Evolutionary conservation across 2,329 filamentous ascomycete species (phyloP), one percentile per base, ranked within the genome.

Genomic region (Pseudocercospora fuligena): DNA sequence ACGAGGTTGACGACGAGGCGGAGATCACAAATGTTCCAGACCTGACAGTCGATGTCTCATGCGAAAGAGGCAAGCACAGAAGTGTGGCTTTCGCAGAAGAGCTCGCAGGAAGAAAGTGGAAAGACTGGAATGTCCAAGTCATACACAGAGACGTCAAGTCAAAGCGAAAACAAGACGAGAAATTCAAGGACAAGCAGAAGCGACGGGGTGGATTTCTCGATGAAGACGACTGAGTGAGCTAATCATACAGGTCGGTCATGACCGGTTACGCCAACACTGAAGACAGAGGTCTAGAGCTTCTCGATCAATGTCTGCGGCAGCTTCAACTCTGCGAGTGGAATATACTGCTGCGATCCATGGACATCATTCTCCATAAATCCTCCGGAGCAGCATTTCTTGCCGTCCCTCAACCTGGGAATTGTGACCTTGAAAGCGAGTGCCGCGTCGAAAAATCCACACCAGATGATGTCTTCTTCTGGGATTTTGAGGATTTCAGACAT

Each of bases 391-490:
- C 43, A 61, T 14, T 49, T 23, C 49, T 40, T 46, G 3, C 60
- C 60, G 46, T 61, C 49, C 21, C 60, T 53, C 21, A 36, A 31
- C 5, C 60, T 31, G 2, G 60, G 60, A n/a, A 84, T 79, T 1
- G 82, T 84, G 6, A 76, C 79, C 63, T 85, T 85, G 73, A 81
- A 85, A 0, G 83, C 82, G 60, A 79, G 71, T 0, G 83, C 83
- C 0, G 60, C 60, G 16, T 61, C 60, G 43, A 61, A 61, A 27
- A 61, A 54, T 5, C 60, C 60, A 21, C 23, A 61, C 60, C 60
- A 61, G 14, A 61, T 61, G 43, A 61, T 73, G 16, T 78, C 71
- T 4, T 66, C 65, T 16, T 67, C 65, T 2, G 60, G 64, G 19
- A 76, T 64, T 12, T 74, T 64, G 23, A 75, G 78, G n/a, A 79